Base-by-base conservation (phyloP, 148 eudicot genomes). In the Vaccinium macrocarpon region DNA sequence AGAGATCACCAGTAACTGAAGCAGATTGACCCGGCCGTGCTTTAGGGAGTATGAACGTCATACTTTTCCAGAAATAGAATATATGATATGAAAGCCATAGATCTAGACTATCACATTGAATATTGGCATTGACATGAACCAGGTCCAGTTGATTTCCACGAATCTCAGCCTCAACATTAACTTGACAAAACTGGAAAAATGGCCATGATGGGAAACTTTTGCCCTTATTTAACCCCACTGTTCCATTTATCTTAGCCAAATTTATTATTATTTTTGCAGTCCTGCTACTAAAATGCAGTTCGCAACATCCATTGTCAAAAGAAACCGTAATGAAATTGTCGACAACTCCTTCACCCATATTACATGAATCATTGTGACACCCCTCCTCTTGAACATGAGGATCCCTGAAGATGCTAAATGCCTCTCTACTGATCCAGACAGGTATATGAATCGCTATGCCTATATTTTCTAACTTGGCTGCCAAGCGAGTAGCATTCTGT, bases 51-150 rank as follows among this genome's bases (percentile, higher is more conserved):
- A 76, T 88, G 86, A 92, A 90, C 78, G 87, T 85, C 75, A 92
- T 79, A 79, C 85, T 86, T 78, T 86, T 87, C 90, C 91, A 93
- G 48, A 95, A 92, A 85, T 83, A 91, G 50, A 93, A 89, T 59
- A 90, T 85, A 83, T 95, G 92, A 90, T 92, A 90, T 64, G 98
- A 93, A 83, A 95, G 88, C 90, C 96, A 92, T 62, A 95, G 84
- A 89, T 97, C 96, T 71, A 95, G 85, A 83, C 87, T 84, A 76
- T 94, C 94, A 82, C 94, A 91, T 6, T 73, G 82, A 83, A 94
- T 56, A 38, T 88, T 86, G 38, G 74, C 82, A 53, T 80, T 88
- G 73, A 83, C 81, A 80, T 77, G 87, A 64, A 87, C 18, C 55
- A 71, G 81, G 78, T 78, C 87, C 49, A 82, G 79, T 81, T 85